Evolutionary conservation across 768 basidiomycete species (phyloP), one percentile per base, ranked within the genome.

Genomic region (Kwoniella dejecticola): DNA sequence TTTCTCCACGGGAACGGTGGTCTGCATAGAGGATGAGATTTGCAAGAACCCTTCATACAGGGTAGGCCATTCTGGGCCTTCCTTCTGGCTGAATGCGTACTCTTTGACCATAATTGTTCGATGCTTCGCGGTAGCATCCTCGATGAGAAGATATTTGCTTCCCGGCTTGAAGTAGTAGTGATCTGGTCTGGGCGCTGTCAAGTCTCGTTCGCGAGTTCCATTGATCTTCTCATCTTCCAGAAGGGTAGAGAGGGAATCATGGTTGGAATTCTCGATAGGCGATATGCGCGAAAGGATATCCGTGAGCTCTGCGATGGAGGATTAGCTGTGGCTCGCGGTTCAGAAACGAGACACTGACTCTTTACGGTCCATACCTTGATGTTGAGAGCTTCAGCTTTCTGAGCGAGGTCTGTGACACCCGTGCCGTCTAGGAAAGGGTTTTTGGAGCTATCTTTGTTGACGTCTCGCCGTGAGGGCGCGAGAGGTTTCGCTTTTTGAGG

Each of bases 161-260:
- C 83, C 83, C 41, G 86, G 85, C 17, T 84, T 79, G 78, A 98
- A 98, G 77, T 98, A 99, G 58, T 84, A 85, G 73, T 86, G 91
- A 77, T 94, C 92, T 65, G 89, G 87, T 50, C 93, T 86, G 64
- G 85, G 90, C 64, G 93, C 89, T 19, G 85, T 87, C 0, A 91
- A 88, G 79, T 99, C 96, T 46, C 95, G 89, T 81, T 99, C 96
- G 17, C 86, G 87, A 1, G 87, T 89, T 46, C 96, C 96, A 65
- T 91, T 86, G 41, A 90, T 78, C 63, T 87, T 87, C 76, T 98
- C 96, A 19, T 88, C 87, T 69, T 90, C 86, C 29, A 83, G 81
- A 12, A 83, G 79, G 26, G 79, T 72, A 0, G 80, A 81, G 24
- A 83, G 79, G 5, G 79, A 73, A 36, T 75, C 63, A 23, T 66